Evolutionary conservation across 805 yeast genomes (phyloP).

Genomic region (Priceomyces melissophilus): DNA sequence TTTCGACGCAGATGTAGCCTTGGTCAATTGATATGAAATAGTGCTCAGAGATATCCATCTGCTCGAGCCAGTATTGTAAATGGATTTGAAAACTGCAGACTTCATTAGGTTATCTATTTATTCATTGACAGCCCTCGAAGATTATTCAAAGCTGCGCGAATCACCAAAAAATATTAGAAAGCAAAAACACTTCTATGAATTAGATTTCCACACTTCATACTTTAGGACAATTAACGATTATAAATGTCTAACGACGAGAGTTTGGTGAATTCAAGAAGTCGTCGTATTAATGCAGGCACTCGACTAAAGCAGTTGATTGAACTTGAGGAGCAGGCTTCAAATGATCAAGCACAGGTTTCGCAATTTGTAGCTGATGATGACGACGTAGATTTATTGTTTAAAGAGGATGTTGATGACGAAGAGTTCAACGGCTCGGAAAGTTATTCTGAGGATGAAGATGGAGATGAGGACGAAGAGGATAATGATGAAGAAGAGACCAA

Average conservation of each 20-base stretch:
- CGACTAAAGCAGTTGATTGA: conserved; percentile 69
- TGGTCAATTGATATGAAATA: conserved; percentile 2
- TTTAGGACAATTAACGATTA: background rate
- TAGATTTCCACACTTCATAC: too few relatives aligned
- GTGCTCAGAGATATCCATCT: too few relatives aligned
- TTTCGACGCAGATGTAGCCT: conserved; percentile 41
- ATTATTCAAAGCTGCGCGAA: too few relatives aligned
- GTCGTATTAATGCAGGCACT: conserved; percentile 89
- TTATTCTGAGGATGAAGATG: conserved; percentile 15
- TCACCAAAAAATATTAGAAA: too few relatives aligned
- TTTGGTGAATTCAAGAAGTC: conserved; percentile 68
- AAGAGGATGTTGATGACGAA: conserved; percentile 48
- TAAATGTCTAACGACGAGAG: conserved; percentile 41
- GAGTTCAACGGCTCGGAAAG: conserved; percentile 28
- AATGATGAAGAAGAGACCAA: conserved; percentile 16
- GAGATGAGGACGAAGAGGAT: conserved; percentile 13
- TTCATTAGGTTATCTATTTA: too few relatives aligned
- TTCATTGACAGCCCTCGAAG: too few relatives aligned
- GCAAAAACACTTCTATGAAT: too few relatives aligned
- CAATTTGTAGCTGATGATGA: conserved; percentile 58
- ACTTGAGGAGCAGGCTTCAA: conserved; percentile 56
- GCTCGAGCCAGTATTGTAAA: too few relatives aligned
- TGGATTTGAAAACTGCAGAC: too few relatives aligned
- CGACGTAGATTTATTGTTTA: conserved; percentile 67
- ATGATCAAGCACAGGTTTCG: conserved; percentile 13